phyloP scores from a whole-genome alignment of 257 asterid species.

The Haberlea rhodopensis region DNA sequence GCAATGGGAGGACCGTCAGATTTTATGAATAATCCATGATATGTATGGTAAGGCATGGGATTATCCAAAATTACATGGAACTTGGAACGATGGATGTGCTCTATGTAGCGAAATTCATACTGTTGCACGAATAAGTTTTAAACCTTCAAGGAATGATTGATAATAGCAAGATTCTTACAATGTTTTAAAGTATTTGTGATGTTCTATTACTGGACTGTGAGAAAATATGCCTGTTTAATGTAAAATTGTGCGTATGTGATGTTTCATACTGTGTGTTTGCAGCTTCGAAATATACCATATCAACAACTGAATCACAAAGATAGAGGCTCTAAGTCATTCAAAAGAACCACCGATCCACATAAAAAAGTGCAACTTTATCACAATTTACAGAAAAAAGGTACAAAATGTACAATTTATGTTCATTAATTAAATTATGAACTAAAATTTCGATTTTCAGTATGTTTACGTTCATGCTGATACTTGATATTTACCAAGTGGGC shows the following conservation, averaged over 20 bases:
- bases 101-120: not conserved
- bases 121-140: not conserved
- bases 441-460: slow-evolving; percentile 17
- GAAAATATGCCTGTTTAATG: not conserved
- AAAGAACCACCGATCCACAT: slow-evolving; percentile 14
- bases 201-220: not conserved
- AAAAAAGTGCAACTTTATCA: slow-evolving; percentile 7
- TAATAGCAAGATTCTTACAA: not conserved
- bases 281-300: not conserved
- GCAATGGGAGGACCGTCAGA: no score
- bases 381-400: not conserved
- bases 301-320: not conserved
- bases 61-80: no score
- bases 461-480: slow-evolving; percentile 13
- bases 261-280: not conserved
- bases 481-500: slow-evolving; percentile 27
- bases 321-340: not conserved
- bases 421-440: slow-evolving; percentile 23
- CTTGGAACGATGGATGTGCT: not conserved
- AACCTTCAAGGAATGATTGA: not conserved
- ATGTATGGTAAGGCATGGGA: no score
- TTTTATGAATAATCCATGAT: not conserved
- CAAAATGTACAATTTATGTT: slow-evolving; percentile 19
- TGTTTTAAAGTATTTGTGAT: not conserved
- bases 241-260: not conserved